Evolutionary conservation across 768 basidiomycete species (phyloP).

Genomic region (Hygrocybe punicea): DNA sequence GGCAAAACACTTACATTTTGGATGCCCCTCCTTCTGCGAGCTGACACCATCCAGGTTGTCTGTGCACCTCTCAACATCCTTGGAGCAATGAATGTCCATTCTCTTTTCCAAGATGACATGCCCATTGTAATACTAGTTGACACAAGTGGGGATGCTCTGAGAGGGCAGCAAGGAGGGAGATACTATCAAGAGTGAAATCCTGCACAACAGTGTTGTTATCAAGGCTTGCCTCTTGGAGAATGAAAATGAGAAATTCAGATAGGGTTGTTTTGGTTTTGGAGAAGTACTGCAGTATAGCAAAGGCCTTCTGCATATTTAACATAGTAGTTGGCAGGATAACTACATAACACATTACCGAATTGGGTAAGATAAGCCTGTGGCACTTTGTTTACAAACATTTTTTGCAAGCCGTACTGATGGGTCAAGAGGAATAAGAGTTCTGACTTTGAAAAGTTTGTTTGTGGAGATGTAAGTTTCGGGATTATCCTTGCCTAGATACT

Average conservation of each 20-base stretch:
- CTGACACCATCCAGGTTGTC: slow-evolving; percentile 14
- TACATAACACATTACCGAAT: neutral
- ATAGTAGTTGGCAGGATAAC: neutral
- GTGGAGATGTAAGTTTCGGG: too few species aligned
- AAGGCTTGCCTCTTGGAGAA: neutral
- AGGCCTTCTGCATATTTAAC: neutral
- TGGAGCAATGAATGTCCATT: slow-evolving; percentile 24
- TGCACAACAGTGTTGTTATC: neutral
- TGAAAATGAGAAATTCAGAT: neutral
- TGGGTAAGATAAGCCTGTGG: neutral
- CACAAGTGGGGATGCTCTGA: neutral
- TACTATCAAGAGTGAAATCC: neutral
- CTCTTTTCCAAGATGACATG: slow-evolving; percentile 4
- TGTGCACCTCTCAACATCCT: slow-evolving; percentile 32
- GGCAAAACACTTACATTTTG: too few species aligned
- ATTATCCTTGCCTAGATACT: too few species aligned
- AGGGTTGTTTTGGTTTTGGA: neutral
- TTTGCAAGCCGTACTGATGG: too few species aligned
- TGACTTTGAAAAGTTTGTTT: too few species aligned
- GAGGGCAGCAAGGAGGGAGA: neutral
- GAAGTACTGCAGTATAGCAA: neutral
- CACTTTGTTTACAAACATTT: neutral
- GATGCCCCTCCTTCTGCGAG: neutral
- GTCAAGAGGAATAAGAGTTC: too few species aligned
- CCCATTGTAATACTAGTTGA: neutral